Evolutionary conservation across 352 stramenopile species (phyloP), one percentile per base, ranked within the genome.

Genomic region (Phytophthora chlamydospora): DNA sequence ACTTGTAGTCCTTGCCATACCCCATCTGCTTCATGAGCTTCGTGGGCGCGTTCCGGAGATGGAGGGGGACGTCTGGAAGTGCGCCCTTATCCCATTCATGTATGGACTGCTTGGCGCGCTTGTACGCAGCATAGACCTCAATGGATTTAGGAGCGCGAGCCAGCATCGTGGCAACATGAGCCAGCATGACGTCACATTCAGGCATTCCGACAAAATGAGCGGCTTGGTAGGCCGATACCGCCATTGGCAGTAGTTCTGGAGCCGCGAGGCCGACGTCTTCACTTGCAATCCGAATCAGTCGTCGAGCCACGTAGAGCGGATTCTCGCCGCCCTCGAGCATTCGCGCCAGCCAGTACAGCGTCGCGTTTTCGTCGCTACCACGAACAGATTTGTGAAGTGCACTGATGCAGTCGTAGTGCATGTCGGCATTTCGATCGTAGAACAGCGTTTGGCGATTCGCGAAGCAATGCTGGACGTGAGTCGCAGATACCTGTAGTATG

Each of bases 271-370:
- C 87, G 10, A 97, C 66, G 67, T 97, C 89, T 73, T 97, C 89
- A 47, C 75, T 89, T 33, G 89, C 87, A 45, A 95, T 90, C 34
- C 87, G 80, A 55, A 97, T 91, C 45, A 96, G 79, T 9, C 89
- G 80, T 0, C 89, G 66, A 4, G 81, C 84, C 21, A 97, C 76
- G 34, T 80, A 96, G 21, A 96, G 48, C 9, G 89, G 87, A 16
- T 96, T 92, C 45, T 97, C 89, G 7, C 89, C 87, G 4, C 82
- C 87, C 60, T 96, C 80, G 2, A 97, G 71, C 89, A 97, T 97
- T 7, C 87, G 73, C 11, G 70, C 89, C 14, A 97, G 66, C 86
- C 86, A 96, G 52, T 96, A 96, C 2, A 96, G 73, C 4, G 88
- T 75, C 4, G 77, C 88, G 42, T 90, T 91, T 39, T 83, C 80